These are phyloP conservation scores for Firmiana major DNA, from an alignment of 345 rosid genomes.

Conservation along the genomic window DNA sequence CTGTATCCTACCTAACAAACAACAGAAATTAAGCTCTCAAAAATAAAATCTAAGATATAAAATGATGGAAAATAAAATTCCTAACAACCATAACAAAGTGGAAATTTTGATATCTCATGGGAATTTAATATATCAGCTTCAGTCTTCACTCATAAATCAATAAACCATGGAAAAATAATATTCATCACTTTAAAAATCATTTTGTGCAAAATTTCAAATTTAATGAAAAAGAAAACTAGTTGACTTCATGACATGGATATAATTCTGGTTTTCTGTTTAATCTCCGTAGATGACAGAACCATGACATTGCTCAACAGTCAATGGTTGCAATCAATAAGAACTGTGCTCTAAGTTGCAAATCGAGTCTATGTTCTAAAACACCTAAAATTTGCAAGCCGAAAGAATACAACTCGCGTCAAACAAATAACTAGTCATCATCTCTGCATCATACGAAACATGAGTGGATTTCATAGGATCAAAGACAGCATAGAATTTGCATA, in stretches of 20 bases:
- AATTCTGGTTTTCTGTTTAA: not conserved
- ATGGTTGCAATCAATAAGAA: not conserved
- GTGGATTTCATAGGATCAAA: not conserved
- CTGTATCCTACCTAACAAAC: conserved; percentile 78
- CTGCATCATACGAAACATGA: not conserved
- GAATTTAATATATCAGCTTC: not conserved
- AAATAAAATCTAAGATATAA: conserved; percentile 1
- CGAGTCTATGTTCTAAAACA: not conserved
- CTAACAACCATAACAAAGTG: not conserved
- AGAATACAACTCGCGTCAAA: not conserved
- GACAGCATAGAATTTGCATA: not conserved
- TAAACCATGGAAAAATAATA: not conserved
- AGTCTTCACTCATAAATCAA: not conserved
- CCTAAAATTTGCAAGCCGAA: not conserved
- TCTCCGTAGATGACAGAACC: not conserved
- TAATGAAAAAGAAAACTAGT: not conserved
- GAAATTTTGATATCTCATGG: not conserved
- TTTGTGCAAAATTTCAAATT: not conserved
- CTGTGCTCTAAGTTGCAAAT: not conserved
- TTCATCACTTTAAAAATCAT: not conserved
- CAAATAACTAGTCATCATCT: not conserved
- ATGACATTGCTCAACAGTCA: not conserved
- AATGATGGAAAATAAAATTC: not conserved
- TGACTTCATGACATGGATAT: not conserved
- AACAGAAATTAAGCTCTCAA: conserved; percentile 23